Percentiles rank a stretch among this genome's conserved stretches.
Evolutionary conservation across 306 rosid species (phyloP).

Genomic region (Acacia acuminata): DNA sequence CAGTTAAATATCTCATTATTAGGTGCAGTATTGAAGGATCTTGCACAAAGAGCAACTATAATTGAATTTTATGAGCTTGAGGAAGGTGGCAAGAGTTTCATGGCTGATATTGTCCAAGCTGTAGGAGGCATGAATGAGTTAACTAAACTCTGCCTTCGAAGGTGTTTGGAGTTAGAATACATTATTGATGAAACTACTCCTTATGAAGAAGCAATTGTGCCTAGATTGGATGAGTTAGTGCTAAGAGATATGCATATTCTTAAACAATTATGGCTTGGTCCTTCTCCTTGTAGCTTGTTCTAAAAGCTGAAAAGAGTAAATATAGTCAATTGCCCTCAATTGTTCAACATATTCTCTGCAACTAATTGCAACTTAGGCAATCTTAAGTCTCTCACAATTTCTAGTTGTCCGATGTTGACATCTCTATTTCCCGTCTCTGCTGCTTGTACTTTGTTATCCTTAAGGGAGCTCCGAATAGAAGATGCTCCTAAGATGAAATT

Average conservation of each 20-base stretch:
- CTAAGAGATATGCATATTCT: background rate
- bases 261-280: background rate
- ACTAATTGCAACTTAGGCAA: background rate
- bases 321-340: background rate
- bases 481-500: background rate
- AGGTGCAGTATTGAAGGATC: background rate
- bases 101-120: background rate
- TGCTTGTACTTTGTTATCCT: background rate
- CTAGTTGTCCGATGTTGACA: background rate
- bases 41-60: background rate
- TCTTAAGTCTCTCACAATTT: background rate
- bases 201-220: too few species aligned
- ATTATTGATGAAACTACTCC: too few species aligned
- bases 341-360: background rate
- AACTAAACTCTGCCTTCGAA: background rate
- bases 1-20: too few species aligned
- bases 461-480: background rate
- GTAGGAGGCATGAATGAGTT: background rate
- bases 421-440: background rate
- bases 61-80: background rate
- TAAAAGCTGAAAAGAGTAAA: background rate
- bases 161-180: background rate
- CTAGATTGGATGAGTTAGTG: too few species aligned
- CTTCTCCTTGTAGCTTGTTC: background rate
- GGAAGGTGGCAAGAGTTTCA: background rate